Conservation (phyloP, 2,329 filamentous ascomycete genomes). For the Hymenoscyphus fraxineus region DNA sequence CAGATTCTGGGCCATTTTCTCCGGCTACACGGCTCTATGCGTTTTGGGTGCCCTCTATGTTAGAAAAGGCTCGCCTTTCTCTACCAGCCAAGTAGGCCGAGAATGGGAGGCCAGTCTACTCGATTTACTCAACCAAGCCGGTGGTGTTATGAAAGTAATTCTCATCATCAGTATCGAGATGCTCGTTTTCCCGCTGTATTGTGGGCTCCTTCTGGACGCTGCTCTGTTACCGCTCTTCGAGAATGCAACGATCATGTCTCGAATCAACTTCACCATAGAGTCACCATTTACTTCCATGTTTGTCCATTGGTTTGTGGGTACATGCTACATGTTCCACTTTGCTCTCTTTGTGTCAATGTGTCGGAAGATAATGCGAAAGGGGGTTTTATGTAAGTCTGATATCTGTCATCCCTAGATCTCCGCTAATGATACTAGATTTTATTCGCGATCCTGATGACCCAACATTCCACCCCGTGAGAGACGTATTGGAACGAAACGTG, state of each 20-base stretch:
- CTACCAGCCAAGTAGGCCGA: conserved; percentile 50
- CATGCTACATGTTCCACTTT: conserved; percentile 99
- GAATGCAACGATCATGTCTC: conserved; percentile 69
- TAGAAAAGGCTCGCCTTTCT: conserved; percentile 66
- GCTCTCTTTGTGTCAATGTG: conserved; percentile 99
- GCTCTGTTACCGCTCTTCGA: conserved; percentile 89
- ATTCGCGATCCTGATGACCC: conserved; percentile 97
- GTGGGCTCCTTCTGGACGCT: conserved; percentile 82
- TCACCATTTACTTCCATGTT: conserved; percentile 90
- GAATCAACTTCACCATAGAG: conserved; percentile 71
- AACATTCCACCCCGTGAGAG: conserved; percentile 94
- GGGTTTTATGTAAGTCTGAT: conserved; percentile 73
- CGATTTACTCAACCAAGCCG: conserved; percentile 85
- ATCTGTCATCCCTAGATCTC: neutral
- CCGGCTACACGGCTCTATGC: conserved; percentile 77
- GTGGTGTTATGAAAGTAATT: conserved; percentile 95
- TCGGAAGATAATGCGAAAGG: conserved; percentile 91
- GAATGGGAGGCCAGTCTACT: conserved; percentile 74
- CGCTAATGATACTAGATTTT: conserved; percentile 62
- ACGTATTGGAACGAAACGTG: conserved; percentile 90
- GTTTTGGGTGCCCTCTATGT: conserved; percentile 75
- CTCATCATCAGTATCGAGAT: conserved; percentile 99
- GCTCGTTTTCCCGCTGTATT: conserved; percentile 95
- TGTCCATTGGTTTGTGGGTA: conserved; percentile 97
- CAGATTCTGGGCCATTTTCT: conserved; percentile 66